These are phyloP conservation scores for Orbilia javanica DNA, from an alignment of 2,329 filamentous ascomycete species.

Conservation along the genomic window DNA sequence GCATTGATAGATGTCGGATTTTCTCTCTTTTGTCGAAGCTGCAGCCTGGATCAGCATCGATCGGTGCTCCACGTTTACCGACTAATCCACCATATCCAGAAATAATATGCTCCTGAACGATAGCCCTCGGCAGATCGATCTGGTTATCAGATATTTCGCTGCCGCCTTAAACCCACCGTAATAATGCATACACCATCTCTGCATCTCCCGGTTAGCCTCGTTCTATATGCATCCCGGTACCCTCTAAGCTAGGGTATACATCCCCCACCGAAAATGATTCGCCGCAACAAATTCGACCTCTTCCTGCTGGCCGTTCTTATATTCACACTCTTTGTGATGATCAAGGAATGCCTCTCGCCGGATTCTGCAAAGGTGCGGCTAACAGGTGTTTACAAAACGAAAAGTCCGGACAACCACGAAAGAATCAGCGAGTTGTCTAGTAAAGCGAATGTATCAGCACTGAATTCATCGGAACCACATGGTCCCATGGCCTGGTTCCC, in stretches of 20 bases:
- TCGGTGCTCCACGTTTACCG: no score
- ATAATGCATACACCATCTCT: no score
- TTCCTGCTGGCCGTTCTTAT: neutral
- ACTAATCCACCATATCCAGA: no score
- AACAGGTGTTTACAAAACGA: neutral
- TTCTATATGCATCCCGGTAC: no score
- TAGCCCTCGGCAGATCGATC: no score
- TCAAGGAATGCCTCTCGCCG: neutral
- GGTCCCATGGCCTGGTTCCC: neutral
- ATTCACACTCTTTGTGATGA: neutral
- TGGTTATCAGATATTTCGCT: no score
- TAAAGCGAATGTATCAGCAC: neutral
- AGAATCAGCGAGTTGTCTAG: neutral
- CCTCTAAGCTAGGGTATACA: neutral
- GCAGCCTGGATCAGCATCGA: no score
- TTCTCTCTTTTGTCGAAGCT: no score
- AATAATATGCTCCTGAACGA: no score
- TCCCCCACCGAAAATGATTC: neutral
- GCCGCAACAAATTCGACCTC: neutral
- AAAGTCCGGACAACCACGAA: neutral
- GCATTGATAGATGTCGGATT: no score
- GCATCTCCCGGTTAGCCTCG: no score
- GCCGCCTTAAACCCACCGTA: no score
- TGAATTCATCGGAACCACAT: neutral
- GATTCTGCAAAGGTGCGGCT: neutral